Percentiles rank a stretch among this genome's conserved stretches.
phyloP scores from a whole-genome alignment of 2,329 filamentous ascomycete genomes.

The Fusarium domesticum region DNA sequence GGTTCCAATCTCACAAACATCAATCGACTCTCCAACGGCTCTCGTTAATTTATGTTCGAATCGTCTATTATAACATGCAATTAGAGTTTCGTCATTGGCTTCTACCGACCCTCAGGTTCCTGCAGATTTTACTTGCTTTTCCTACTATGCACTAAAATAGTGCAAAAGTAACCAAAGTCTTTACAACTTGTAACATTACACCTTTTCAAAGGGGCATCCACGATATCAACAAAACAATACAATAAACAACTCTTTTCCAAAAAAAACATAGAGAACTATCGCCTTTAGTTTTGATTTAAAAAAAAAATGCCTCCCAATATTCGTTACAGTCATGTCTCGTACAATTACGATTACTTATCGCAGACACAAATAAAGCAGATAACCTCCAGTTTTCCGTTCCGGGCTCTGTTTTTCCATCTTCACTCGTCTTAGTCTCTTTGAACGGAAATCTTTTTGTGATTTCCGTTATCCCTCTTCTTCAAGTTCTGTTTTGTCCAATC shows the following conservation, averaged over 20 bases:
- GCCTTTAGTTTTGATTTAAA: neutral
- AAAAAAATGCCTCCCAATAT: conserved; percentile 8
- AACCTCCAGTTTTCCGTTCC: neutral
- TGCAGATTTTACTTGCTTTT: too few species aligned
- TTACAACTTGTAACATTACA: too few species aligned
- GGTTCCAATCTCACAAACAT: too few species aligned
- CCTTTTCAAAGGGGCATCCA: neutral
- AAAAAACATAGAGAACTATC: too few species aligned
- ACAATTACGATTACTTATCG: conserved; percentile 2
- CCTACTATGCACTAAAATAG: too few species aligned
- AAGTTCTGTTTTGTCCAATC: neutral
- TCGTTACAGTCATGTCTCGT: neutral
- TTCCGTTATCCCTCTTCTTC: neutral
- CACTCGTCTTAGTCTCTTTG: neutral
- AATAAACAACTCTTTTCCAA: too few species aligned
- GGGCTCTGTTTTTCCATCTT: neutral
- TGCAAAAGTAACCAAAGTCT: too few species aligned
- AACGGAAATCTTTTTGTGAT: conserved; percentile 3
- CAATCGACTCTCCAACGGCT: too few species aligned
- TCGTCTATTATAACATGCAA: too few species aligned
- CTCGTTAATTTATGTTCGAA: too few species aligned
- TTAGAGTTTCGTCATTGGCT: too few species aligned
- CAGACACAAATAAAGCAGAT: conserved; percentile 4
- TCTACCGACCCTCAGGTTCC: too few species aligned
- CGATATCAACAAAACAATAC: neutral